Evolutionary conservation across 352 stramenopile genomes (phyloP).

Genomic region (Phytophthora kernoviae): DNA sequence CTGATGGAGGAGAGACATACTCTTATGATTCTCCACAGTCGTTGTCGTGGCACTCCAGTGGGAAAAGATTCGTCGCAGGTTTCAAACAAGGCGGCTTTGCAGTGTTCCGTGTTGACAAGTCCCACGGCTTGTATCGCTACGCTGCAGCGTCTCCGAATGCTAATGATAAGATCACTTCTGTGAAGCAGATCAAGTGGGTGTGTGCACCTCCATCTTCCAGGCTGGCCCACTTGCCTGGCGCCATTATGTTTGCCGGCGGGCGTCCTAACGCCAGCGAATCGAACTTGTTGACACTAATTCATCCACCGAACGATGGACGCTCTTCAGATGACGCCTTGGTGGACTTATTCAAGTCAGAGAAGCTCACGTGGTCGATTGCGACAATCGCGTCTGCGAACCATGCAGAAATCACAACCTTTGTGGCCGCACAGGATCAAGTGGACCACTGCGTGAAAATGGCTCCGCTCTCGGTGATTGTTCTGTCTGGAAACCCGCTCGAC

Average conservation of each 20-base stretch:
- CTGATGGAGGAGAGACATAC: conserved; percentile 12
- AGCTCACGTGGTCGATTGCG: conserved; percentile 55
- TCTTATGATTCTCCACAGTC: conserved; percentile 54
- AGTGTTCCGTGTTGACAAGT: conserved; percentile 66
- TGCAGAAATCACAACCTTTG: conserved; percentile 57
- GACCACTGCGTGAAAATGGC: conserved; percentile 54
- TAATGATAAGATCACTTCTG: conserved; percentile 14
- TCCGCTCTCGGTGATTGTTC: conserved; percentile 63
- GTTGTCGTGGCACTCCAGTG: conserved; percentile 77
- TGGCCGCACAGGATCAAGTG: conserved; percentile 55
- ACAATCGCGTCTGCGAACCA: conserved; percentile 52
- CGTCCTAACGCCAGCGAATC: conserved; percentile 18
- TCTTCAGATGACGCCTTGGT: conserved; percentile 55
- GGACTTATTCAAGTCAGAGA: conserved; percentile 61
- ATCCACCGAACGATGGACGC: conserved; percentile 34
- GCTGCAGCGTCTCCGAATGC: neutral
- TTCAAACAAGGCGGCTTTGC: conserved; percentile 70
- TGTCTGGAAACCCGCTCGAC: conserved; percentile 78
- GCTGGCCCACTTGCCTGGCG: conserved; percentile 51
- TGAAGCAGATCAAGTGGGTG: conserved; percentile 67
- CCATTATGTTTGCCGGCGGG: conserved; percentile 56
- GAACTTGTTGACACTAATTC: conserved; percentile 50
- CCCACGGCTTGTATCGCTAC: conserved; percentile 42
- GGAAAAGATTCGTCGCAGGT: conserved; percentile 75
- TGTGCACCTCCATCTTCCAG: conserved; percentile 62